Evolutionary conservation across 2,329 filamentous ascomycete genomes (phyloP).

Genomic region (Chalaropsis ovoidea): DNA sequence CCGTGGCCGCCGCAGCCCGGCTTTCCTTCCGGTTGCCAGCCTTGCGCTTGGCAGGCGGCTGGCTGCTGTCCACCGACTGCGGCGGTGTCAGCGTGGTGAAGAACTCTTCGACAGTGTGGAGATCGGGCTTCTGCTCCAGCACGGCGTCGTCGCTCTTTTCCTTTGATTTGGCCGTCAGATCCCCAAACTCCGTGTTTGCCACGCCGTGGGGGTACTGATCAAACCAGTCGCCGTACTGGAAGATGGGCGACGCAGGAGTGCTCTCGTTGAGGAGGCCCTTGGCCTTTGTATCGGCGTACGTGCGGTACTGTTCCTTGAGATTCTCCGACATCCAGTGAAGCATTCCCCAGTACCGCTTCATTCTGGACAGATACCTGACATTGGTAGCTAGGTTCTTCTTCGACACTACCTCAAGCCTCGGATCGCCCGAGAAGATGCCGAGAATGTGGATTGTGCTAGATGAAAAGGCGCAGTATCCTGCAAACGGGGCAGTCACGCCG

Average conservation of each 20-base stretch:
- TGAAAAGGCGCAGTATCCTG: constrained; percentile 87
- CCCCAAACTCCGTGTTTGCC: constrained; percentile 70
- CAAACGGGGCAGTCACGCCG: constrained; percentile 79
- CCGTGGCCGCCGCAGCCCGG: background rate
- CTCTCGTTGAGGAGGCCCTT: constrained; percentile 31
- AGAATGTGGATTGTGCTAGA: constrained; percentile 92
- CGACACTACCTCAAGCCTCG: constrained; percentile 61
- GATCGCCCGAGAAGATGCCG: constrained; percentile 78
- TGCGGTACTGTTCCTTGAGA: constrained; percentile 75
- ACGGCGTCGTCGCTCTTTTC: constrained; percentile 80
- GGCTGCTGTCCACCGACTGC: constrained; percentile 38
- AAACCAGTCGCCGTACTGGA: constrained; percentile 98
- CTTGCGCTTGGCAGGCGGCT: constrained; percentile 33
- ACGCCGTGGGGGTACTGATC: constrained; percentile 89
- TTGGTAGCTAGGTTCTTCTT: constrained; percentile 81
- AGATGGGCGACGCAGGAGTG: constrained; percentile 42
- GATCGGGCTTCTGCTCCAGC: constrained; percentile 74
- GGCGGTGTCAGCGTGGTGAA: constrained; percentile 69
- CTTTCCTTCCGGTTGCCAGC: constrained; percentile 20
- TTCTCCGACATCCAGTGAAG: constrained; percentile 95
- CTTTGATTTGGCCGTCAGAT: constrained; percentile 58
- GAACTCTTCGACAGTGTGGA: constrained; percentile 93
- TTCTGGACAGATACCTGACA: constrained; percentile 79
- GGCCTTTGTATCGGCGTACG: constrained; percentile 70
- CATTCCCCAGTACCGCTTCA: constrained; percentile 98